Evolutionary conservation across 371 early-diverging fungal genomes (phyloP).

Genomic region (Actinomortierella wolfii): DNA sequence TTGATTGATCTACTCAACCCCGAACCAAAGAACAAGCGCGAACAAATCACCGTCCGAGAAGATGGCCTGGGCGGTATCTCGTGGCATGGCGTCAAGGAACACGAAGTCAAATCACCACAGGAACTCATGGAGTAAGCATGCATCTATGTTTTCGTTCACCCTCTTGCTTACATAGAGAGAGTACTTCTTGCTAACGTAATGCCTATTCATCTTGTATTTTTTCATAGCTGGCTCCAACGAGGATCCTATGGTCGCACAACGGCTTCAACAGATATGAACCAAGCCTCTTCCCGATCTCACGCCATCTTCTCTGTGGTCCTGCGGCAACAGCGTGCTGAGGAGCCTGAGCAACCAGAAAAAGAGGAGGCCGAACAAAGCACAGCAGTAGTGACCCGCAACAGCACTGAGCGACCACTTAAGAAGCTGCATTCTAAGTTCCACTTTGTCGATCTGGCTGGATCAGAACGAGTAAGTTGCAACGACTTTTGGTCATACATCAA

Average conservation of each 20-base stretch:
- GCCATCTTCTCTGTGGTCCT: conserved; percentile 92
- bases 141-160: too few species aligned
- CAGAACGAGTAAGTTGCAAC: conserved; percentile 62
- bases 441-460: conserved; percentile 98
- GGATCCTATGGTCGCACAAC: conserved; percentile 91
- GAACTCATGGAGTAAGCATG: conserved; percentile 68
- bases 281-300: conserved; percentile 94
- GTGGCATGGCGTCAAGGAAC: conserved; percentile 90
- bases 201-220: too few species aligned
- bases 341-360: conserved; percentile 11
- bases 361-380: conserved; percentile 11
- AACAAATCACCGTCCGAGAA: conserved; percentile 81
- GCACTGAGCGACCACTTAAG: conserved; percentile 18
- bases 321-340: conserved; percentile 40
- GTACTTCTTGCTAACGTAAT: too few species aligned
- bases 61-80: conserved; percentile 89
- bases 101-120: conserved; percentile 70
- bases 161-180: too few species aligned
- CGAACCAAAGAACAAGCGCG: conserved; percentile 49
- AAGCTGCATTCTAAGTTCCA: conserved; percentile 79
- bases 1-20: conserved; percentile 81
- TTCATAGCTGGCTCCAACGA: conserved; percentile 62
- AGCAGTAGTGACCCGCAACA: conserved; percentile 3
- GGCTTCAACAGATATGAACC: conserved; percentile 97
- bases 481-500: neutral